Evolutionary conservation across 225 moss, liverwort and hornwort genomes (phyloP).

Genomic region (Polytrichum formosum): DNA sequence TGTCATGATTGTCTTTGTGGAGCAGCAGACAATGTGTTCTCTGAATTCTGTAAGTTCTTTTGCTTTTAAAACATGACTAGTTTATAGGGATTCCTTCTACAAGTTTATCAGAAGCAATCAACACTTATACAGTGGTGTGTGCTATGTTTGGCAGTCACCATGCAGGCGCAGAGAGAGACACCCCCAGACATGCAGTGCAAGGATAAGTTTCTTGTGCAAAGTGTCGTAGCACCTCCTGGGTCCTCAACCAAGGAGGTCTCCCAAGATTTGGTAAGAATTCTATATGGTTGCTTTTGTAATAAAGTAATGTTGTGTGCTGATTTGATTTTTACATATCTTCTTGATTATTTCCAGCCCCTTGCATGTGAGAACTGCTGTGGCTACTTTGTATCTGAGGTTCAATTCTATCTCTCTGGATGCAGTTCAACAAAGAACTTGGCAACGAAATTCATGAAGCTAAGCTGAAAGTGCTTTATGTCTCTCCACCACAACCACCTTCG

Average conservation of each 20-base stretch:
- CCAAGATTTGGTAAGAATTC: slow-evolving; percentile 76
- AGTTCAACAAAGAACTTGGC: slow-evolving; percentile 91
- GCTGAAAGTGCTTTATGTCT: slow-evolving; percentile 82
- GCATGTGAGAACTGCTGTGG: too few species aligned
- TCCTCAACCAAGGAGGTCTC: slow-evolving; percentile 64
- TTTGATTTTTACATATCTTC: too few species aligned
- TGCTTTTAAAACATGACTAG: too few species aligned
- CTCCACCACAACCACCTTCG: slow-evolving; percentile 95
- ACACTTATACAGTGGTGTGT: not conserved
- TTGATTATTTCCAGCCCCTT: too few species aligned
- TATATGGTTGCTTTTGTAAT: not conserved
- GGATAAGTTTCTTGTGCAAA: slow-evolving; percentile 99
- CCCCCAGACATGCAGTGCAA: slow-evolving; percentile 99
- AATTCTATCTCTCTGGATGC: slow-evolving; percentile 3
- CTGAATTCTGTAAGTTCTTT: too few species aligned
- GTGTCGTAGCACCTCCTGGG: slow-evolving; percentile 67
- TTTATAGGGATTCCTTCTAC: too few species aligned
- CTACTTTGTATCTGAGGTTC: not conserved
- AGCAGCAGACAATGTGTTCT: too few species aligned
- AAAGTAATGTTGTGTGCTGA: not conserved
- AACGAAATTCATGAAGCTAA: slow-evolving; percentile 83
- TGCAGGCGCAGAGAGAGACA: slow-evolving; percentile 95
- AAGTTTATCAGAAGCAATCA: too few species aligned
- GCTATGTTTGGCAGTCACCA: slow-evolving; percentile 58
- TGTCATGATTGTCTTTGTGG: too few species aligned